A percentile compares a stretch with the other conserved stretches of the same genome.
These are phyloP conservation scores for Coemansia sp. DNA, from an alignment of 192 early-diverging fungal genomes.

Conservation along the genomic window DNA sequence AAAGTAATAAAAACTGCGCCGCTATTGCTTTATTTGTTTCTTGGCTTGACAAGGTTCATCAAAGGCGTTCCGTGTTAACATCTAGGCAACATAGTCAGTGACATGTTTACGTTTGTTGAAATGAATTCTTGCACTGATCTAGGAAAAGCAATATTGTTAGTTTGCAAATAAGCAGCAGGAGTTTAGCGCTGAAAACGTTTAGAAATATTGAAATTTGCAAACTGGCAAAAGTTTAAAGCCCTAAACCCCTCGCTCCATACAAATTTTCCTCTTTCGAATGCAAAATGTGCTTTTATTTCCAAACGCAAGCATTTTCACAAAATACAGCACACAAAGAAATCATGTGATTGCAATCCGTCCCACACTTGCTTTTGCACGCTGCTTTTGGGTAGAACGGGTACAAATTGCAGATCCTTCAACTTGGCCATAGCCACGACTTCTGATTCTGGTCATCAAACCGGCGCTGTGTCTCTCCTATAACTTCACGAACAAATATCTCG, in stretches of 20 bases:
- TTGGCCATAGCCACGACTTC: background rate
- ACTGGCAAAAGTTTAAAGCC: no score
- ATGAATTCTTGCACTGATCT: no score
- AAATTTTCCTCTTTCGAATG: background rate
- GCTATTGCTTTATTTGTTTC: no score
- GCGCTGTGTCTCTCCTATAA: constrained; percentile 31
- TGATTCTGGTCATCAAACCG: background rate
- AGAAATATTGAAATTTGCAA: no score
- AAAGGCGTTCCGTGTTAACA: no score
- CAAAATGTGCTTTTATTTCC: background rate
- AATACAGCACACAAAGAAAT: background rate
- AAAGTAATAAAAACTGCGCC: no score
- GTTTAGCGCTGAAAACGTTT: no score
- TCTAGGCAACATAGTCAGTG: no score
- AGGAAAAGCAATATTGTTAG: no score
- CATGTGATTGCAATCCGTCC: constrained; percentile 8
- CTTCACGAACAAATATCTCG: constrained; percentile 24
- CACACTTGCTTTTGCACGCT: background rate
- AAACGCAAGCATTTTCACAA: background rate
- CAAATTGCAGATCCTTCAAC: background rate
- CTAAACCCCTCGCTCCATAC: background rate
- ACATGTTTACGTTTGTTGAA: no score
- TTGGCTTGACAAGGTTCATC: no score
- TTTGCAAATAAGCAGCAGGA: no score
- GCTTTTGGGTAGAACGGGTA: background rate